Evolutionary conservation across 2,329 filamentous ascomycete genomes (phyloP).

Genomic region (Lecanicillium sp.): DNA sequence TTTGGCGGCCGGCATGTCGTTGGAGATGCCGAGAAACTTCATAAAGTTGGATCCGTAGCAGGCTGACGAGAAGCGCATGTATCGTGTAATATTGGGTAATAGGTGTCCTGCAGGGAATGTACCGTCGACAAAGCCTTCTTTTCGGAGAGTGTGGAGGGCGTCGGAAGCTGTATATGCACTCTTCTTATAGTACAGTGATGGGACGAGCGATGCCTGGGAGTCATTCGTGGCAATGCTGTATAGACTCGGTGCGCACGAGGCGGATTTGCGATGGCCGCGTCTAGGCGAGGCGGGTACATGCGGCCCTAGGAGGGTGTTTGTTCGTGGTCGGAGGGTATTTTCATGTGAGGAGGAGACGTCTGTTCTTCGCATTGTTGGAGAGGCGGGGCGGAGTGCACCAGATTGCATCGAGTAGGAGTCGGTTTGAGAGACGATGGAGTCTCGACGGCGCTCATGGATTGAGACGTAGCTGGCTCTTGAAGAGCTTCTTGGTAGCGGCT

Average conservation of each 20-base stretch:
- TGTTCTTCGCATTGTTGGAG: conserved; percentile 26
- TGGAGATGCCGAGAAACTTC: conserved; percentile 52
- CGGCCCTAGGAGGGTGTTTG: conserved; percentile 8
- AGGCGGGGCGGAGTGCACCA: conserved; percentile 34
- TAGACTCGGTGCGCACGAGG: conserved; percentile 40
- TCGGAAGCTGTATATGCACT: conserved; percentile 39
- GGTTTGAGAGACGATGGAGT: conserved; percentile 47
- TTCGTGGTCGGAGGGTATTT: conserved; percentile 12
- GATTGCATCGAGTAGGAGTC: conserved; percentile 46
- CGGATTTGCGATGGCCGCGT: conserved; percentile 14
- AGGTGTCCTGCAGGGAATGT: conserved; percentile 53
- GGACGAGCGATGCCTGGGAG: conserved; percentile 44
- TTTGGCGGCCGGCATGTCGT: conserved; percentile 34
- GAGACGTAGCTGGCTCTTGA: conserved; percentile 42
- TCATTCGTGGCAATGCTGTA: conserved; percentile 51
- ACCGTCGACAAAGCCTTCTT: conserved; percentile 46
- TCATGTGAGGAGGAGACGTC: conserved; percentile 12
- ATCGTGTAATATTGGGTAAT: conserved; percentile 53
- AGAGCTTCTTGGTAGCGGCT: conserved; percentile 26
- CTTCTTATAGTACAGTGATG: conserved; percentile 39
- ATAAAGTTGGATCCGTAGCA: conserved; percentile 58
- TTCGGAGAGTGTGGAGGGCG: conserved; percentile 38
- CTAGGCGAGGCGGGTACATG: conserved; percentile 8
- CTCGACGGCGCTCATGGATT: conserved; percentile 40
- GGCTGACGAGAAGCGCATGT: conserved; percentile 59